A percentile compares a stretch with the other conserved stretches of the same genome.
Conservation (phyloP, 306 rosid genomes). For the Pterocarpus macrocarpus region DNA sequence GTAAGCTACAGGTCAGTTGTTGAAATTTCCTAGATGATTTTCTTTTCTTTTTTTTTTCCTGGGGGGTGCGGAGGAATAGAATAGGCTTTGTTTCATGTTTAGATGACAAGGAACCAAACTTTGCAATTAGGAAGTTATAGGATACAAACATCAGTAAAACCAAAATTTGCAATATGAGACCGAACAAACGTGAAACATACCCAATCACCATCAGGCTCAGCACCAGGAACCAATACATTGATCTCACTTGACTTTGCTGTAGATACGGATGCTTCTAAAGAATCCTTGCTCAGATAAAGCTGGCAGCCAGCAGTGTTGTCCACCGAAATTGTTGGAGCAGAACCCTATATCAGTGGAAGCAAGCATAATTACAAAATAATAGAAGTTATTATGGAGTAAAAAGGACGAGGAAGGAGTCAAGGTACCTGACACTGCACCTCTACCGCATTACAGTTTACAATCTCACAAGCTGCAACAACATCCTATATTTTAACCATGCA, state of each 20-base stretch:
- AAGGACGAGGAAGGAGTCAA: not conserved
- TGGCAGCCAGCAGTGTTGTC: constrained; percentile 95
- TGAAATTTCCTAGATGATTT: no score
- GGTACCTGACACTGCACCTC: constrained; percentile 98
- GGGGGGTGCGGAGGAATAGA: not conserved
- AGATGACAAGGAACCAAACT: constrained; percentile 15
- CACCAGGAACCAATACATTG: constrained; percentile 88
- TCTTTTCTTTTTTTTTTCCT: no score
- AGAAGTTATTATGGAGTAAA: constrained; percentile 14
- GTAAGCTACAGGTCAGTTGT: no score
- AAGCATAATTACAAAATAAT: constrained; percentile 18
- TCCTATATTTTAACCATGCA: constrained; percentile 66
- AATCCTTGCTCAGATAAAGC: constrained; percentile 87
- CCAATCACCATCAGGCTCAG: constrained; percentile 85
- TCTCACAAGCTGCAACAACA: constrained; percentile 98
- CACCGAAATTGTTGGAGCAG: constrained; percentile 92
- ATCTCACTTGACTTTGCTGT: constrained; percentile 98
- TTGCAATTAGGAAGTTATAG: not conserved
- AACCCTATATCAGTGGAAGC: constrained; percentile 67
- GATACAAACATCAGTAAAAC: constrained; percentile 26
- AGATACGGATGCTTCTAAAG: constrained; percentile 80
- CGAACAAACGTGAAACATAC: constrained; percentile 57
- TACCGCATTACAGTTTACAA: constrained; percentile 90
- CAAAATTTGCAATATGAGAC: constrained; percentile 21
- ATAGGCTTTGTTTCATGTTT: constrained; percentile 15